These are phyloP conservation scores for Candida ponderosae DNA, from an alignment of 805 yeast species.

Conservation along the genomic window DNA sequence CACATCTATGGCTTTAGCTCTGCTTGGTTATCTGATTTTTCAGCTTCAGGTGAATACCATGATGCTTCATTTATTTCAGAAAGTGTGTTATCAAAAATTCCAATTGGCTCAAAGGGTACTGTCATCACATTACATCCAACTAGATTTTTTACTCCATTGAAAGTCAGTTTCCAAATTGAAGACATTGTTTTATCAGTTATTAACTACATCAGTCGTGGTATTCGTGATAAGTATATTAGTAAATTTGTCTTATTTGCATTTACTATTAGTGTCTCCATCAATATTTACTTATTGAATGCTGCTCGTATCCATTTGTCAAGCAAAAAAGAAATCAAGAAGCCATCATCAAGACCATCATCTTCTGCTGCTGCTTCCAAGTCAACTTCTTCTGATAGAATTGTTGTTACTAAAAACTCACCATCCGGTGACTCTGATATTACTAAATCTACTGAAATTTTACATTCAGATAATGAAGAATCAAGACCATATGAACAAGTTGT, in stretches of 20 bases:
- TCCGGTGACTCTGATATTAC: background rate
- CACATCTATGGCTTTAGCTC: conserved; percentile 66
- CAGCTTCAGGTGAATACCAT: conserved; percentile 17
- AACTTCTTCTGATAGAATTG: conserved; percentile 10
- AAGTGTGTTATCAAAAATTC: conserved; percentile 6
- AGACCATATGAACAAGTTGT: conserved; percentile 60
- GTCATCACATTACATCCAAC: conserved; percentile 53
- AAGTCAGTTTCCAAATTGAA: conserved; percentile 50
- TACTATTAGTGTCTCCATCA: conserved; percentile 69
- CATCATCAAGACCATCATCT: background rate
- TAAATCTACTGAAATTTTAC: conserved; percentile 18
- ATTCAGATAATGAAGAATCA: conserved; percentile 29
- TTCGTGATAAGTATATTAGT: conserved; percentile 73
- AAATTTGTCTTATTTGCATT: conserved; percentile 69
- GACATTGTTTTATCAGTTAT: conserved; percentile 46
- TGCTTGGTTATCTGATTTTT: conserved; percentile 55
- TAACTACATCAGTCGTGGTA: conserved; percentile 54
- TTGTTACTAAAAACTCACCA: conserved; percentile 5
- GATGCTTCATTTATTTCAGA: conserved; percentile 15
- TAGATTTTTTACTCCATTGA: conserved; percentile 50
- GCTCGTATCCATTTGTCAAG: conserved; percentile 56
- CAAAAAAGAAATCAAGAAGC: too few species aligned
- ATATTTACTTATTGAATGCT: conserved; percentile 79
- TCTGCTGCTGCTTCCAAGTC: background rate
- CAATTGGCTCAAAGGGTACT: conserved; percentile 38